Conservation (phyloP, 2,329 filamentous ascomycete genomes). For the Aureobasidium pullulans region DNA sequence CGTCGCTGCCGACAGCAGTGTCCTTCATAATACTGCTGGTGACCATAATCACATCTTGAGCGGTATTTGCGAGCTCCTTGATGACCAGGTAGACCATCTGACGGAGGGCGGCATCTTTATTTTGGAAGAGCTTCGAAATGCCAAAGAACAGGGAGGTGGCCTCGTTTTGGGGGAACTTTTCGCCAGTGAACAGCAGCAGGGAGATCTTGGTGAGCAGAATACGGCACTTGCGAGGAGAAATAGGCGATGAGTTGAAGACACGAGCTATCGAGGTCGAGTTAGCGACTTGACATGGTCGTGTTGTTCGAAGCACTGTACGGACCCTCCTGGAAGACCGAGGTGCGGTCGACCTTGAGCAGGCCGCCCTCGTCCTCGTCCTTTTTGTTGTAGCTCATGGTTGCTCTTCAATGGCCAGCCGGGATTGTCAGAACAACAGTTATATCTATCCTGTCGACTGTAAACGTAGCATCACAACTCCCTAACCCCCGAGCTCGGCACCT, state of each 20-base stretch:
- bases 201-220: slow-evolving; percentile 96
- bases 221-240: slow-evolving; percentile 94
- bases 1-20: slow-evolving; percentile 88
- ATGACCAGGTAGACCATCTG: slow-evolving; percentile 99
- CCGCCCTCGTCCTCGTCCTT: slow-evolving; percentile 97
- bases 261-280: slow-evolving; percentile 55
- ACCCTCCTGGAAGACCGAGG: slow-evolving; percentile 99
- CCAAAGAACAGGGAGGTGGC: slow-evolving; percentile 97
- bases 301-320: slow-evolving; percentile 28
- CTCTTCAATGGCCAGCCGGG: not conserved
- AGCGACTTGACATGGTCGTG: not conserved
- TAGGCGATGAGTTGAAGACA: slow-evolving; percentile 94
- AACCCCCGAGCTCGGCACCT: slow-evolving; percentile 1
- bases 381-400: slow-evolving; percentile 87
- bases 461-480: slow-evolving; percentile 10
- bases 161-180: slow-evolving; percentile 95
- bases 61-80: slow-evolving; percentile 92
- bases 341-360: slow-evolving; percentile 95
- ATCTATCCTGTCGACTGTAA: not conserved
- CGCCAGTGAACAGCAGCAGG: slow-evolving; percentile 90
- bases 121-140: slow-evolving; percentile 98
- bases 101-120: slow-evolving; percentile 94
- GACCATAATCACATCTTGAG: slow-evolving; percentile 99
- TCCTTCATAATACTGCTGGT: slow-evolving; percentile 99
- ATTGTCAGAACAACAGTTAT: not conserved